Evolutionary conservation across 2,329 filamentous ascomycete species (phyloP).

Genomic region (Fusarium nelsonii): DNA sequence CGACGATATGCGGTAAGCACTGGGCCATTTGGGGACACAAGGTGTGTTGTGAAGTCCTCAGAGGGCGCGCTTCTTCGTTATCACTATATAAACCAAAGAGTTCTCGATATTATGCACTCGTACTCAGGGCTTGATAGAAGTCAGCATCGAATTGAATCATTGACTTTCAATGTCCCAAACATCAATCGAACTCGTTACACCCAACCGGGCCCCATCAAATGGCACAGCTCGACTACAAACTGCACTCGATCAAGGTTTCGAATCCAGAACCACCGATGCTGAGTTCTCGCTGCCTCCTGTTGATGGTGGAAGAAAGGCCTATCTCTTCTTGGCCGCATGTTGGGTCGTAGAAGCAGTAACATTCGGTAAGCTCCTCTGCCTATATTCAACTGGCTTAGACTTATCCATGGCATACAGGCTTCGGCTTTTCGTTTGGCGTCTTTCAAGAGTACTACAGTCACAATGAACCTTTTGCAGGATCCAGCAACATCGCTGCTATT

Average conservation of each 20-base stretch:
- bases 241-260: background rate
- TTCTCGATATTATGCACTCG: too few relatives aligned
- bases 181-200: slow-evolving; percentile 6
- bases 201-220: background rate
- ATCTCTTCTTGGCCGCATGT: slow-evolving; percentile 48
- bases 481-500: slow-evolving; percentile 66
- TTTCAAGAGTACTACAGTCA: slow-evolving; percentile 74
- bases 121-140: background rate
- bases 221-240: background rate
- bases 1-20: background rate
- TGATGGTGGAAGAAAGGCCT: slow-evolving; percentile 55
- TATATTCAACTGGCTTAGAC: fast-evolving
- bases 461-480: slow-evolving; percentile 65
- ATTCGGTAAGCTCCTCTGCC: slow-evolving; percentile 3
- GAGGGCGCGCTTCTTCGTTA: background rate
- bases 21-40: background rate
- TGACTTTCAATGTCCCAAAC: slow-evolving; percentile 9
- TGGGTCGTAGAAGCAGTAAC: slow-evolving; percentile 43
- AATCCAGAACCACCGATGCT: slow-evolving; percentile 14
- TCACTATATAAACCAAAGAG: background rate
- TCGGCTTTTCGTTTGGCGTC: slow-evolving; percentile 73
- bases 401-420: slow-evolving; percentile 57
- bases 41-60: background rate
- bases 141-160: fast-evolving
- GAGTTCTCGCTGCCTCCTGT: slow-evolving; percentile 50